Base-by-base conservation (phyloP, 441 rosid genomes). In the Dalechampia spathulata region DNA sequence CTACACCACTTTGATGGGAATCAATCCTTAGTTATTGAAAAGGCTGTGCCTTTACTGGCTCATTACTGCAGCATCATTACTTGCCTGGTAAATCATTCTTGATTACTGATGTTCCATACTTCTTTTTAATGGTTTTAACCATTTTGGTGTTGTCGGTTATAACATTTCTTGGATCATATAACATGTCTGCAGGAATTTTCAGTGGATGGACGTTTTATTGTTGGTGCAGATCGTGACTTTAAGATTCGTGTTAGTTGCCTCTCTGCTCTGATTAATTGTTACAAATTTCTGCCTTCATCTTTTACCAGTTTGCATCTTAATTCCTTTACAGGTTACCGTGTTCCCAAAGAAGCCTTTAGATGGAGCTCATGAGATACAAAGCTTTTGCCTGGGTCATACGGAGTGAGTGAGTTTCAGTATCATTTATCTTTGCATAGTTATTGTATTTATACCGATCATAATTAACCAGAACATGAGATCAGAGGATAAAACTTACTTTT, bases 21-120 rank as follows among this genome's bases (percentile, higher is more conserved):
- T 59, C 39, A 68, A 60, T 38, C 61, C 68, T 21, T 60, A 30
- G 72, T 63, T 32, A 62, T 65, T 72, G 82, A 78, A 75, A 83
- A 83, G 79, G 80, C 91, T 46, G 75, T 71, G 2, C 77, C 76
- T 9, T 55, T 93, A 68, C 87, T 93, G 65, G 84, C 90, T 38
- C 99, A 90, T 76, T 93, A 90, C 61, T 93, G 95, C 69, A 90
- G 97, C 75, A 93, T 93, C 60, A 90, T 93, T 43, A 93, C 96
- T 63, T 75, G 95, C 72, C 75, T 90, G 76, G 95, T 90, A 68
- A 61, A 75, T 53, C 27, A 53, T 42, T 37, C 23, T 37, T 8
- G 8, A 30, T 2, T 57, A 7, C 14, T 7, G 20, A 34, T 28
- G 2, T 57, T 60, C 66, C 28, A 22, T 27, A 9, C 20, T 49